These are phyloP conservation scores for Chloris gayana DNA, from an alignment of 176 grass and related monocot genomes.

Conservation along the genomic window DNA sequence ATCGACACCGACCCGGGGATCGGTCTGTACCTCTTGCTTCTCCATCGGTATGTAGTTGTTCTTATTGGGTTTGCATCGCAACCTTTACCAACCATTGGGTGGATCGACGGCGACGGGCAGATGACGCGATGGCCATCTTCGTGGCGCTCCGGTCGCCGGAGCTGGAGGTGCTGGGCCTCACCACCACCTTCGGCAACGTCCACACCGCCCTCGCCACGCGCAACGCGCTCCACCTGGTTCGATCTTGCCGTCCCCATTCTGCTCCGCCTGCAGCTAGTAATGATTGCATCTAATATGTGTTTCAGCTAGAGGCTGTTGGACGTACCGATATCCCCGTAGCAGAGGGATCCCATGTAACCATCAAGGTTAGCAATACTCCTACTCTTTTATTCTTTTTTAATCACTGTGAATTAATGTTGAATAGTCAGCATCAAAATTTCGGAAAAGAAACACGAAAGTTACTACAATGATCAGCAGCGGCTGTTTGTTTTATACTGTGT, in stretches of 20 bases:
- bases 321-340: conserved; percentile 82
- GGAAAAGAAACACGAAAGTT: neutral
- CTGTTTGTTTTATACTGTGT: neutral
- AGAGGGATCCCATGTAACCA: conserved; percentile 84
- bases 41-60: neutral
- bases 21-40: conserved; percentile 33
- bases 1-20: conserved; percentile 88
- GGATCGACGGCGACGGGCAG: conserved; percentile 19
- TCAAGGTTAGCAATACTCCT: conserved; percentile 48
- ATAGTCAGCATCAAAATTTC: neutral
- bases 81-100: neutral
- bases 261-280: neutral
- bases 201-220: conserved; percentile 82
- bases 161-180: conserved; percentile 83
- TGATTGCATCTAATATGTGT: neutral
- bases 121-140: conserved; percentile 99
- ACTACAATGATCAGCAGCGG: neutral
- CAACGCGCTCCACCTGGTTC: conserved; percentile 93
- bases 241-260: neutral
- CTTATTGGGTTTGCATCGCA: neutral
- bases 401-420: neutral
- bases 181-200: conserved; percentile 91
- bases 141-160: conserved; percentile 90
- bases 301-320: conserved; percentile 81
- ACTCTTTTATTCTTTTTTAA: too few relatives aligned